Evolutionary conservation across 768 basidiomycete species (phyloP).

Genomic region (Mycena pura): DNA sequence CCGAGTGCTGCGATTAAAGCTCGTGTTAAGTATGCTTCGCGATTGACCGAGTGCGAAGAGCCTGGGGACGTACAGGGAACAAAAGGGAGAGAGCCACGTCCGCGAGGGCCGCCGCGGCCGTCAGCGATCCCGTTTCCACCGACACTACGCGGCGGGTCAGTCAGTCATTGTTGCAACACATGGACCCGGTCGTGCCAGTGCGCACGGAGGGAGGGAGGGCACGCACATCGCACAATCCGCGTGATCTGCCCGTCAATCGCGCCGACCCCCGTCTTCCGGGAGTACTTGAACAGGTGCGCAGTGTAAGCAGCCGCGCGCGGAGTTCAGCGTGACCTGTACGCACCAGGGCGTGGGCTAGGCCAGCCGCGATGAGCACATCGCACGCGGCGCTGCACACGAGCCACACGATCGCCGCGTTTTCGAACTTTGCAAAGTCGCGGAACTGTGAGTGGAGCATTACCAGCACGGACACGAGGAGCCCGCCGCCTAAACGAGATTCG

Average conservation of each 20-base stretch:
- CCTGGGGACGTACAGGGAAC: slow-evolving; percentile 14
- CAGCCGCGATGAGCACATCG: slow-evolving; percentile 12
- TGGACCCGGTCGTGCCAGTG: background rate
- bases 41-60: background rate
- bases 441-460: background rate
- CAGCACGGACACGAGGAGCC: background rate
- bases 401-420: slow-evolving; percentile 1
- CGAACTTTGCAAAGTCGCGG: background rate
- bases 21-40: too few relatives aligned
- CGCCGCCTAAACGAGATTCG: background rate
- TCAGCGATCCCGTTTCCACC: slow-evolving; percentile 37
- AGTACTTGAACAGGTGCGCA: slow-evolving; percentile 36
- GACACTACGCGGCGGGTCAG: slow-evolving; percentile 23
- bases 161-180: background rate
- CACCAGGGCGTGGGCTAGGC: slow-evolving; percentile 16
- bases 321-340: too few relatives aligned
- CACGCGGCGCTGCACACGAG: slow-evolving; percentile 9
- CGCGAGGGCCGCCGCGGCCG: slow-evolving; percentile 30
- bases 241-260: slow-evolving; percentile 45
- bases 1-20: too few relatives aligned
- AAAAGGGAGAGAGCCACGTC: slow-evolving; percentile 32
- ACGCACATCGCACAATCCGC: slow-evolving; percentile 40
- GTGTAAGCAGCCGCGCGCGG: too few relatives aligned
- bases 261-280: slow-evolving; percentile 44
- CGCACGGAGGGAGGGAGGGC: background rate